Conservation (phyloP, 2,329 filamentous ascomycete genomes). For the Sordariomycetes sp. region DNA sequence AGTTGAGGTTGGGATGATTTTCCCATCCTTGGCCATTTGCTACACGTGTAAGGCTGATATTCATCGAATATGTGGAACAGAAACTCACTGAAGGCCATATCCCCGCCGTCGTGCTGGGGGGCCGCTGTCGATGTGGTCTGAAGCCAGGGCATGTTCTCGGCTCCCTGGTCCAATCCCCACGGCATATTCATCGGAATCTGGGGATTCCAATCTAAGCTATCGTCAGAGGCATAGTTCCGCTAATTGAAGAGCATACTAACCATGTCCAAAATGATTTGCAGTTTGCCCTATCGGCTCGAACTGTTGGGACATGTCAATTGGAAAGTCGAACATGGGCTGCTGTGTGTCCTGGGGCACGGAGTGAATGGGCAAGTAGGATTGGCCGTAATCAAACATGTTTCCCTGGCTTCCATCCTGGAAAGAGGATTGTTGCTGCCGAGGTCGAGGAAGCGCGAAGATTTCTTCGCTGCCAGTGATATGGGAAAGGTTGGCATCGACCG, state of each 20-base stretch:
- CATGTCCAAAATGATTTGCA: too few species aligned
- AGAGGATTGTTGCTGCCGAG: neutral
- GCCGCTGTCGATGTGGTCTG: neutral
- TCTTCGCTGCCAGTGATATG: neutral
- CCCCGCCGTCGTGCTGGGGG: neutral
- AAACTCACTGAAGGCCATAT: neutral
- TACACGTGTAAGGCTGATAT: neutral
- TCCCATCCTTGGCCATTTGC: neutral
- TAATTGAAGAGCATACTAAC: too few species aligned
- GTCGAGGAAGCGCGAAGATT: neutral
- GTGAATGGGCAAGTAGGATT: neutral
- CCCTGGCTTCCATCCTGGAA: neutral
- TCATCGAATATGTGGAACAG: neutral
- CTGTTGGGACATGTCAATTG: neutral
- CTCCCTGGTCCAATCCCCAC: neutral
- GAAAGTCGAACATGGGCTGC: neutral
- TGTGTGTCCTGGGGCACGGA: neutral
- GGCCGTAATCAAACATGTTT: neutral
- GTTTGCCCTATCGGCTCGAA: neutral
- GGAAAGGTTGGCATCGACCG: neutral
- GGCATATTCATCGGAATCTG: neutral
- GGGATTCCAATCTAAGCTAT: neutral
- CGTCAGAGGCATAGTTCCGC: neutral
- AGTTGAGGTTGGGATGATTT: neutral
- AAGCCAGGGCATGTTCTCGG: neutral